A percentile compares a stretch with the other conserved stretches of the same genome.
Conservation (phyloP, 2,329 filamentous ascomycete species). For the Sporothrix pseudoabietina region DNA sequence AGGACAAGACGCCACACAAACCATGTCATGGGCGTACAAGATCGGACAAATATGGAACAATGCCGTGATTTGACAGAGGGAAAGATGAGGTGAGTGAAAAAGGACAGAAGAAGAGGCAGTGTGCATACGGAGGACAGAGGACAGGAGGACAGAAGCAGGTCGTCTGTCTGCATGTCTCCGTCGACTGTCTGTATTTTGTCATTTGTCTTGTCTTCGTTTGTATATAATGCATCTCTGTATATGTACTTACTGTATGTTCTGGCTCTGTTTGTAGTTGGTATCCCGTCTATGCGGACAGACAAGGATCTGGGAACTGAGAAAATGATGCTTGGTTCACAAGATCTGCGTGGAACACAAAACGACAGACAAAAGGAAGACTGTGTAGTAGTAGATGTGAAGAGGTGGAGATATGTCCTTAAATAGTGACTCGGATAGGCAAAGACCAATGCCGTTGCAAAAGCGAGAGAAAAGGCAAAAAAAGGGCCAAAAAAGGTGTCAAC, state of each 20-base stretch:
- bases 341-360: conserved; percentile 1
- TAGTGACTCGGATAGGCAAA: not conserved
- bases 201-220: not conserved
- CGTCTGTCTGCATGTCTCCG: not conserved
- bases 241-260: conserved; percentile 5
- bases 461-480: not conserved
- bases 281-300: not conserved
- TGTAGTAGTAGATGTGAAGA: not conserved
- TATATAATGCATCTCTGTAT: not conserved
- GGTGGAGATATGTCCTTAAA: not conserved
- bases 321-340: not conserved
- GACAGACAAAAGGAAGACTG: not conserved
- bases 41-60: conserved; percentile 21
- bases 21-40: conserved; percentile 10
- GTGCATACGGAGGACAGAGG: not conserved
- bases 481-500: not conserved
- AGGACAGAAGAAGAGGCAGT: not conserved
- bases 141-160: not conserved
- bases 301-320: not conserved
- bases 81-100: not conserved
- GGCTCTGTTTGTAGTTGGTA: not conserved
- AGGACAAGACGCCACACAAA: conserved; percentile 12
- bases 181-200: not conserved
- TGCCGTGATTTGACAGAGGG: not conserved
- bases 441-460: not conserved